Evolutionary conservation across 202 grass and related monocot genomes (phyloP).

Genomic region (Eragrostis tef): DNA sequence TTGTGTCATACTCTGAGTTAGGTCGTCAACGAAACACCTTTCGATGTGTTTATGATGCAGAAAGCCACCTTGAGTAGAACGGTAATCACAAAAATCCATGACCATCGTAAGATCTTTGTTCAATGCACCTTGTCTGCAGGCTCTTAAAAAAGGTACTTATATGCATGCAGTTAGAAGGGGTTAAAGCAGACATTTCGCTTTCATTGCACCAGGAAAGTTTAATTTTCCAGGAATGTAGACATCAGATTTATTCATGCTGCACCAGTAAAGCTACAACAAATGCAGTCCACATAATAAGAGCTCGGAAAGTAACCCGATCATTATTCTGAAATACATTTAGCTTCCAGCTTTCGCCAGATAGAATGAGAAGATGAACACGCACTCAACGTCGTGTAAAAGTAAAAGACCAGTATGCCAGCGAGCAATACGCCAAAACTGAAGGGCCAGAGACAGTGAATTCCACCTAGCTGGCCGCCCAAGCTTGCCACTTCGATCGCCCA

Average conservation of each 20-base stretch:
- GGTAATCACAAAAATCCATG: too few relatives aligned
- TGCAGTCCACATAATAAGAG: not conserved
- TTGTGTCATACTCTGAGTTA: too few relatives aligned
- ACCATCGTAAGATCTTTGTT: too few relatives aligned
- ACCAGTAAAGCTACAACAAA: not conserved
- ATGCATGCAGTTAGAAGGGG: too few relatives aligned
- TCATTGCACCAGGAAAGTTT: not conserved
- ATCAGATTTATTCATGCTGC: not conserved
- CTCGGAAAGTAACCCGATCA: not conserved
- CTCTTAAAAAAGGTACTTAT: too few relatives aligned
- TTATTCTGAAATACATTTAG: not conserved
- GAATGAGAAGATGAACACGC: not conserved
- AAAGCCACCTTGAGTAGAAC: too few relatives aligned
- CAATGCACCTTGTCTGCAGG: too few relatives aligned
- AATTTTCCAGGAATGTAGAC: not conserved
- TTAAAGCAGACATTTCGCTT: not conserved
- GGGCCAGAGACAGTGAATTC: conserved; percentile 1
- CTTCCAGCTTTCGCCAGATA: not conserved
- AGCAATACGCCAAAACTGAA: conserved; percentile 31
- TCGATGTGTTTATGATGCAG: too few relatives aligned
- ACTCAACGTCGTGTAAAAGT: conserved; percentile 37
- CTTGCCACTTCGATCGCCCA: conserved; percentile 4
- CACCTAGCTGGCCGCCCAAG: conserved; percentile 25
- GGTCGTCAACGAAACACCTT: too few relatives aligned
- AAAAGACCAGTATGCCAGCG: conserved; percentile 16